phyloP scores from a whole-genome alignment of 2,329 filamentous ascomycete species.

The Pseudogymnoascus destructans region DNA sequence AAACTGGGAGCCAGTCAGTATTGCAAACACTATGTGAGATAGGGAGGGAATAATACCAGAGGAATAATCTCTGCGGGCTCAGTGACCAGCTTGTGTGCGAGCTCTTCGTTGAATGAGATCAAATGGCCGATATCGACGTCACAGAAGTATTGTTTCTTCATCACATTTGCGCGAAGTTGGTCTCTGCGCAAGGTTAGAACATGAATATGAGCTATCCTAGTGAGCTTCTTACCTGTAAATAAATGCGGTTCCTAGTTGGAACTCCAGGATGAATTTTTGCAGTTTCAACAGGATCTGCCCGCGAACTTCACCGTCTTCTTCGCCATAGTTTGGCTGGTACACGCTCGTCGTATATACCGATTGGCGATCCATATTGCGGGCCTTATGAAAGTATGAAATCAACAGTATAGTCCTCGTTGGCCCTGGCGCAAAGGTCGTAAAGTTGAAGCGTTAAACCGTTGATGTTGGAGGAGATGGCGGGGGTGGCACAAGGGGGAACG shows the following conservation, averaged over 20 bases:
- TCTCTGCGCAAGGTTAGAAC: slow-evolving; percentile 44
- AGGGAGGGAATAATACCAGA: slow-evolving; percentile 43
- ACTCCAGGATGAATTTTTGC: slow-evolving; percentile 84
- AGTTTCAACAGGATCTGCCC: slow-evolving; percentile 65
- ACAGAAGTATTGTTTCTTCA: slow-evolving; percentile 89
- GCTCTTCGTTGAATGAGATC: slow-evolving; percentile 90
- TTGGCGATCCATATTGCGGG: slow-evolving; percentile 57
- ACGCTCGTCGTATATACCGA: slow-evolving; percentile 78
- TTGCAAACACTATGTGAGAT: neutral
- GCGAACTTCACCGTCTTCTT: slow-evolving; percentile 51
- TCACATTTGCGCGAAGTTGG: slow-evolving; percentile 86
- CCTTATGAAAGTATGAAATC: slow-evolving; percentile 2
- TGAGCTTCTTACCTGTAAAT: slow-evolving; percentile 63
- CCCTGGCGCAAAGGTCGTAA: neutral
- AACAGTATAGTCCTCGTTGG: neutral
- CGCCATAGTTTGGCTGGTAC: slow-evolving; percentile 53
- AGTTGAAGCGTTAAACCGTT: neutral
- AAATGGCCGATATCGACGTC: slow-evolving; percentile 92
- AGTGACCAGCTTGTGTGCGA: slow-evolving; percentile 77
- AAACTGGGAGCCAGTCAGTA: slow-evolving; percentile 39
- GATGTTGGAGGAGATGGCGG: neutral
- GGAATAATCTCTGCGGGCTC: slow-evolving; percentile 90
- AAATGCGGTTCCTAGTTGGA: slow-evolving; percentile 86
- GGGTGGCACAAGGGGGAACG: neutral
- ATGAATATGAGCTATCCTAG: neutral